These are phyloP conservation scores for Corylus avellana DNA, from an alignment of 306 rosid genomes.

Conservation along the genomic window DNA sequence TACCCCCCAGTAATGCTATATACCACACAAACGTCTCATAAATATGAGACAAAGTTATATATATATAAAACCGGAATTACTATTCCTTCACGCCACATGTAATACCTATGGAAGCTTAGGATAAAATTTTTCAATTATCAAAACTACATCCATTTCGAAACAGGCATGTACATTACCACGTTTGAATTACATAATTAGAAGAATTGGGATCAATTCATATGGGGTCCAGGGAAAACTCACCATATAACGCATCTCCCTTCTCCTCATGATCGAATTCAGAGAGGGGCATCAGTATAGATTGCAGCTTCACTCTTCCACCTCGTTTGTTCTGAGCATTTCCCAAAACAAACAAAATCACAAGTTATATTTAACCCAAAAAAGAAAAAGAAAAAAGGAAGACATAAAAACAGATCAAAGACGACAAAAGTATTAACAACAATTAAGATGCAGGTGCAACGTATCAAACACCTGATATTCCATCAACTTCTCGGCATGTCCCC, in stretches of 20 bases:
- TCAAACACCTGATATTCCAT: slow-evolving; percentile 84
- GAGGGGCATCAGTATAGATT: slow-evolving; percentile 65
- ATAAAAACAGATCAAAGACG: not conserved
- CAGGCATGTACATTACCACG: not conserved
- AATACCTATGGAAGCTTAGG: not conserved
- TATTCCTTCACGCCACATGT: no score
- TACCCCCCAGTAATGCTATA: no score
- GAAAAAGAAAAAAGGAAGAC: not conserved
- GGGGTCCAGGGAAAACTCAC: slow-evolving; percentile 36
- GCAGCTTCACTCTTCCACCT: slow-evolving; percentile 88
- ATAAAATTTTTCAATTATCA: no score
- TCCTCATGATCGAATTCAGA: slow-evolving; percentile 64
- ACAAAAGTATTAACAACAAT: no score
- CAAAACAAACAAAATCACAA: not conserved
- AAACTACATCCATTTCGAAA: slow-evolving; percentile 3
- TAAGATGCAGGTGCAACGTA: not conserved
- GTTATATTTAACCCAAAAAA: not conserved
- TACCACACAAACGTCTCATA: no score
- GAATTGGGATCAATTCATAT: no score
- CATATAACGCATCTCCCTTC: slow-evolving; percentile 76
- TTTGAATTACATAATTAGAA: not conserved
- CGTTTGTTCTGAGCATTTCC: slow-evolving; percentile 62
- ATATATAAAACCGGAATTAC: no score
- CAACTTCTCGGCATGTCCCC: slow-evolving; percentile 88
- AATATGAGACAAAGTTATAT: no score